Evolutionary conservation across 2,329 filamentous ascomycete genomes (phyloP), one percentile per base, ranked within the genome.

Genomic region (Sclerotinia glacialis): DNA sequence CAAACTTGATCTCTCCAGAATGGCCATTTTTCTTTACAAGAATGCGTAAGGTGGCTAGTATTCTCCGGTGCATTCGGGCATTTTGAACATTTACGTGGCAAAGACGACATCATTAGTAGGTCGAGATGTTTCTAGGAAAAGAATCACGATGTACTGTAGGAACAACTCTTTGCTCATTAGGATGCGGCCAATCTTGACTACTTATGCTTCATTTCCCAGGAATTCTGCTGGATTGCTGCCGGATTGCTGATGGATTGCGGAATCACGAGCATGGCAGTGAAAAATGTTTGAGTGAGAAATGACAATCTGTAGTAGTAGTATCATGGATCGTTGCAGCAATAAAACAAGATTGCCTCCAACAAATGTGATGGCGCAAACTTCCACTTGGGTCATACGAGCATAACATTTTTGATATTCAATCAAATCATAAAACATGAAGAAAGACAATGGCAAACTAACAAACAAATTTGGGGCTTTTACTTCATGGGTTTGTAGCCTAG

Each of bases 1-100:
- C 53, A 55, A 9, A 55, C 53, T 40, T 40, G 53, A 11, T 55
- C 21, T 55, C 40, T 9, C 53, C 53, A 55, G n/a, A 40, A 55
- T 4, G n/a, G 31, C 34, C 53, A 55, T 4, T 9, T 4, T 14
- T 14, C n/a, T 2, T 23, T 0, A 23, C 53, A 55, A 6, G 53
- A 40, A 40, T 40, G 12, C 5, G 53, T 55, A 0, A 5, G 1
- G 34, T 55, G 53, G 21, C 37, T n/a, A 40, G 53, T 55, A n/a
- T 55, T 55, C 31, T 55, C 31, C 3, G 40, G 55, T 46, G 18
- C 37, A 5, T 4, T 58, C 7, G 40, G 18, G 23, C 40, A 58
- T 28, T 58, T 44, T 31, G 55, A 46, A 44, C 26, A 58, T 31
- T 9, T 16, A 16, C 23, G 23, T 14, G 0, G 1, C 40, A 11